Percentiles rank a stretch among this genome's conserved stretches.
Conservation (phyloP, 257 asterid genomes). For the Solanum chilense region DNA sequence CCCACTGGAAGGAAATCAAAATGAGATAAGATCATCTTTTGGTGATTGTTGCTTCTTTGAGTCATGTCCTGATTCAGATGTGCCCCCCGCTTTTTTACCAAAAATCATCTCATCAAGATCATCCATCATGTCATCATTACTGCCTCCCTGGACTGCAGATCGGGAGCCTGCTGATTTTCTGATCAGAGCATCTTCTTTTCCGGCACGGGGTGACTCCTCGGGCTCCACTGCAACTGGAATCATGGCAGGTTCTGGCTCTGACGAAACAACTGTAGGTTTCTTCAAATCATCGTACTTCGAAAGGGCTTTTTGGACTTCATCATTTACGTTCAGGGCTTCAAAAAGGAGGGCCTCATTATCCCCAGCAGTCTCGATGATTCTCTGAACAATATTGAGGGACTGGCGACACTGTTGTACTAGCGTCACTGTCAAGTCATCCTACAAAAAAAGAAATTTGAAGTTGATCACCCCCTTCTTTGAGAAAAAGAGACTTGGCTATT, state of each 20-base stretch:
- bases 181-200: slow-evolving; percentile 51
- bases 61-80: slow-evolving; percentile 45
- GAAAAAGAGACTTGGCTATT: not conserved
- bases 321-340: slow-evolving; percentile 90
- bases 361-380: slow-evolving; percentile 73
- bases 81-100: slow-evolving; percentile 61
- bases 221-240: slow-evolving; percentile 87
- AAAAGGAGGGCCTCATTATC: slow-evolving; percentile 89
- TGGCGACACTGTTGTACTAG: slow-evolving; percentile 76
- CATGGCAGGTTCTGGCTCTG: slow-evolving; percentile 84
- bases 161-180: slow-evolving; percentile 45
- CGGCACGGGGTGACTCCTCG: slow-evolving; percentile 53
- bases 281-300: slow-evolving; percentile 73
- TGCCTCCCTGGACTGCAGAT: slow-evolving; percentile 32
- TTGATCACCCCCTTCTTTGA: not conserved
- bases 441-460: not conserved
- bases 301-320: slow-evolving; percentile 77
- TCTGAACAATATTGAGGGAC: slow-evolving; percentile 71
- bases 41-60: slow-evolving; percentile 51
- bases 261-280: slow-evolving; percentile 39
- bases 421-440: slow-evolving; percentile 84
- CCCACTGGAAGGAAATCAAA: slow-evolving; percentile 14
- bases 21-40: slow-evolving; percentile 78
- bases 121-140: slow-evolving; percentile 81
- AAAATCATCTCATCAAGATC: slow-evolving; percentile 99